These are phyloP conservation scores for Lachancea thermotolerans DNA, from an alignment of 805 yeast genomes.

Conservation along the genomic window DNA sequence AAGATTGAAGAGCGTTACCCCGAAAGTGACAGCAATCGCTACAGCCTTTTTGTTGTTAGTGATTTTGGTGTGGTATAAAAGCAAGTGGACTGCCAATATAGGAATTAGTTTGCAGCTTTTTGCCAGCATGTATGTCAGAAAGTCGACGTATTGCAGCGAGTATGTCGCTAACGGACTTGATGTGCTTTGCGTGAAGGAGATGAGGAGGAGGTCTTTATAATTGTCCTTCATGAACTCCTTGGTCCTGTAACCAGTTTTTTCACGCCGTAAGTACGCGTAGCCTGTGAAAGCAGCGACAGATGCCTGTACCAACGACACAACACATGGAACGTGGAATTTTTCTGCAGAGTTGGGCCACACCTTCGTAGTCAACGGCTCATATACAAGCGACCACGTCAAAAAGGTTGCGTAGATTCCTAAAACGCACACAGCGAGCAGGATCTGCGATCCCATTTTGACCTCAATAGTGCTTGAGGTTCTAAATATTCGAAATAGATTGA, in stretches of 20 bases:
- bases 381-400: constrained; percentile 85
- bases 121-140: constrained; percentile 75
- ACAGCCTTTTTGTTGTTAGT: constrained; percentile 73
- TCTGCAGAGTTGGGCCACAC: constrained; percentile 54
- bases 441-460: no score
- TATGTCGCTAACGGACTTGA: constrained; percentile 80
- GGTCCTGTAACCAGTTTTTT: constrained; percentile 28
- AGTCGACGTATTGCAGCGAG: constrained; percentile 77
- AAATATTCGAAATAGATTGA: no score
- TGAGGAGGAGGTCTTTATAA: constrained; percentile 37
- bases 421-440: constrained; percentile 27
- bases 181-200: constrained; percentile 68
- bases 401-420: constrained; percentile 80
- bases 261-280: constrained; percentile 42
- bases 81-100: constrained; percentile 77
- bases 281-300: constrained; percentile 68
- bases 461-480: no score
- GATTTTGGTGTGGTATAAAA: constrained; percentile 62
- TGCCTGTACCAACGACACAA: constrained; percentile 73
- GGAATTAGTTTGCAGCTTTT: constrained; percentile 93
- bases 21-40: constrained; percentile 70
- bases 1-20: constrained; percentile 75
- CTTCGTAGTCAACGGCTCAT: constrained; percentile 77
- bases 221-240: constrained; percentile 33
- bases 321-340: constrained; percentile 66